Percentiles rank a stretch among this genome's conserved stretches.
Conservation (phyloP, 2,329 filamentous ascomycete species). For the Chaetomium sp. region DNA sequence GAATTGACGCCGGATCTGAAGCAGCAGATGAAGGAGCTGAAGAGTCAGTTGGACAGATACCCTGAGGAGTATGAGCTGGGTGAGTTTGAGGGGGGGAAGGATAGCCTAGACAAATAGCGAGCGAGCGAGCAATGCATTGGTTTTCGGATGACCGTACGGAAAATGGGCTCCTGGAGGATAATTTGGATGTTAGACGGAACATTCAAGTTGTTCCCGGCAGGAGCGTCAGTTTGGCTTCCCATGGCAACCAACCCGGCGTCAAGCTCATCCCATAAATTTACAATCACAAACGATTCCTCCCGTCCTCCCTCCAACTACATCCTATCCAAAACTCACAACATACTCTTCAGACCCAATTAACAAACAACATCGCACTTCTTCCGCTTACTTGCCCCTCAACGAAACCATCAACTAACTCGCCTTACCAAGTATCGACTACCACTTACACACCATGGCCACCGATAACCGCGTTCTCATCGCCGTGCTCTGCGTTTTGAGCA, state of each 20-base stretch:
- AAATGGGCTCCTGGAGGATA: too few relatives aligned
- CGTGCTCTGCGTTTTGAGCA: conserved; percentile 6
- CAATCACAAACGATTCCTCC: background rate
- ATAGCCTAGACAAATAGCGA: conserved; percentile 24
- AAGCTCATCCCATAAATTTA: background rate
- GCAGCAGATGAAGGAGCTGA: conserved; percentile 69
- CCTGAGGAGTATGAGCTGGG: conserved; percentile 78
- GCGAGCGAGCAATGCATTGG: conserved; percentile 5
- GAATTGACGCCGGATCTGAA: conserved; percentile 57
- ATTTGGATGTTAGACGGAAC: too few relatives aligned
- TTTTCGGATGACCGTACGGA: background rate
- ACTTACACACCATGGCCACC: background rate
- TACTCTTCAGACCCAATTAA: background rate
- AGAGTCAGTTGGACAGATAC: conserved; percentile 73
- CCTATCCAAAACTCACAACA: background rate
- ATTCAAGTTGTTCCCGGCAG: background rate
- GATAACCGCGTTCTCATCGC: conserved; percentile 5
- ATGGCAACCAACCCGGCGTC: background rate
- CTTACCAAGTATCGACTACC: too few relatives aligned
- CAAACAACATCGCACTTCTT: background rate
- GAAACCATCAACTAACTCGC: background rate
- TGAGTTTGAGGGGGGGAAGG: conserved; percentile 29
- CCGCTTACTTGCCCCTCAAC: background rate
- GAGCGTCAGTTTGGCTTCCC: background rate
- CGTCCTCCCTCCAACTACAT: background rate